Base-by-base conservation (phyloP, 768 basidiomycete genomes). In the Paxillus involutus region DNA sequence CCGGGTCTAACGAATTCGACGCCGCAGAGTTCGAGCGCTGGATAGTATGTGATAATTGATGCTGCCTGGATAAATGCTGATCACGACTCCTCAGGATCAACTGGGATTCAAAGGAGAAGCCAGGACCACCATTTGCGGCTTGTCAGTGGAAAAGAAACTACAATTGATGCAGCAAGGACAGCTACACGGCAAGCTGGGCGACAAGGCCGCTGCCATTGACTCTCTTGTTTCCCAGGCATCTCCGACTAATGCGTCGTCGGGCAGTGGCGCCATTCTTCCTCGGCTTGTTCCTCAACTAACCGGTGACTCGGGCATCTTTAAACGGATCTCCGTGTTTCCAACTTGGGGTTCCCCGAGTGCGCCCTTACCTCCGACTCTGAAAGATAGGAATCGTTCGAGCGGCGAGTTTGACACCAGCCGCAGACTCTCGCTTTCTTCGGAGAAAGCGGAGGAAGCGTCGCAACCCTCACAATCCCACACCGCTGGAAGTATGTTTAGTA, bases 401-500 rank as follows among this genome's bases (percentile, higher is more conserved):
- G 70, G 73, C 19, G 77, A 80, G 48, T 72, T 76, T 39, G 68
- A 65, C 14, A 61, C 61, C 2, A 57, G 50, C 29, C 44, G 63
- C 21, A 49, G 59, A 47, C 63, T 24, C 64, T 63, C 51, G 62
- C 56, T 13, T 66, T 69, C 39, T 57, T 54, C 32, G 1, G 67
- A 75, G 44, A 76, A 66, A 43, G 46, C 59, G 1, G 62, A 57
- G 5, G 77, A 61, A 37, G 53, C 35, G 19, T 55, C 60, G 24
- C 71, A 72, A 47, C 73, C 74, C 10, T 63, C 84, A 26, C 82
- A 80, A 49, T 78, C 86, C 13, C 91, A 93, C 63, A 76, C 61
- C 14, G 91, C 91, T 3, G 91, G 92, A 9, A 80, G 89, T 11
- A 71, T 89, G 33, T 93, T 89, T 83, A 77, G 80, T 53, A 81